phyloP scores from a whole-genome alignment of 805 yeast species.

The Saturnispora gosingensis region DNA sequence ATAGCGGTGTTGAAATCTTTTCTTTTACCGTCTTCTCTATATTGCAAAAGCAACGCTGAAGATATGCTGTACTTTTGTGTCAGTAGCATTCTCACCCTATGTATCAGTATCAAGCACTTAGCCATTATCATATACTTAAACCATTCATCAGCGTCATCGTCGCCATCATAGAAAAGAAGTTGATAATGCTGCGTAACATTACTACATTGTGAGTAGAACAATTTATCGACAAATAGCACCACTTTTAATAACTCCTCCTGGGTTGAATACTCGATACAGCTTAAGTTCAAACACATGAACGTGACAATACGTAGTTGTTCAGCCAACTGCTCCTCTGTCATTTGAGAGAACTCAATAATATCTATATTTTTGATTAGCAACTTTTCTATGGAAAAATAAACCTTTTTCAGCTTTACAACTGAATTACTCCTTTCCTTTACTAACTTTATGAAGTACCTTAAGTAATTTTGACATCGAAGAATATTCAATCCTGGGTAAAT shows the following conservation, averaged over 20 bases:
- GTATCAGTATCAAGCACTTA: slow-evolving; percentile 13
- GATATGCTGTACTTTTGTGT: slow-evolving; percentile 16
- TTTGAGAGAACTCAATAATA: background rate
- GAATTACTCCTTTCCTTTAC: slow-evolving; percentile 27
- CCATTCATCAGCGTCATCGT: slow-evolving; percentile 9
- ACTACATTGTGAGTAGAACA: slow-evolving; percentile 22
- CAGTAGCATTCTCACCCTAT: slow-evolving; percentile 12
- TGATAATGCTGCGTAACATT: slow-evolving; percentile 6
- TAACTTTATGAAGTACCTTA: slow-evolving; percentile 34
- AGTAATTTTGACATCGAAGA: slow-evolving; percentile 25
- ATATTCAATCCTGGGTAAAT: slow-evolving; percentile 18
- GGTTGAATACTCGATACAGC: slow-evolving; percentile 30
- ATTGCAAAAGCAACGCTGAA: slow-evolving; percentile 16
- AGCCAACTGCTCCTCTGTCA: slow-evolving; percentile 8
- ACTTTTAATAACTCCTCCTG: slow-evolving; percentile 45
- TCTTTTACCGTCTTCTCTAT: slow-evolving; percentile 14
- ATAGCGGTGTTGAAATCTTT: slow-evolving; percentile 15
- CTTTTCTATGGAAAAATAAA: slow-evolving; percentile 1
- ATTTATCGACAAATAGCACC: slow-evolving; percentile 35
- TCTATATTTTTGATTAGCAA: background rate
- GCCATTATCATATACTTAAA: slow-evolving; percentile 10
- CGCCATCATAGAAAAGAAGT: slow-evolving; percentile 10
- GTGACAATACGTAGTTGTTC: slow-evolving; percentile 21
- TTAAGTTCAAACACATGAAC: slow-evolving; percentile 33
- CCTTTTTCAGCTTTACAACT: background rate